Evolutionary conservation across 495 filamentous ascomycete species (phyloP).

Genomic region (Xylaria venustula): DNA sequence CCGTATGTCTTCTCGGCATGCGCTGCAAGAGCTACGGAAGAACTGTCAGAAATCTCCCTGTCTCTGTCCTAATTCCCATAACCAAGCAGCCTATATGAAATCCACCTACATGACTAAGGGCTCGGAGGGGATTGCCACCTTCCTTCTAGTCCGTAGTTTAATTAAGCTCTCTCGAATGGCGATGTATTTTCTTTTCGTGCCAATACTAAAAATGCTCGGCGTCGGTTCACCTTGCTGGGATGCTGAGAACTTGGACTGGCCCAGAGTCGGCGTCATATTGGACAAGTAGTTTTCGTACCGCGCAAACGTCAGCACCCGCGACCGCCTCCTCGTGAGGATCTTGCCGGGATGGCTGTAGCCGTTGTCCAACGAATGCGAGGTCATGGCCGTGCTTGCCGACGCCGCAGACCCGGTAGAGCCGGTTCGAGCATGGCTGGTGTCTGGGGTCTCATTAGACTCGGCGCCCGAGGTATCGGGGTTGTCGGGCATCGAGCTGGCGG

Average conservation of each 20-base stretch:
- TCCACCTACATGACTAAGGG: constrained; percentile 34
- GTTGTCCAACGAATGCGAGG: constrained; percentile 34
- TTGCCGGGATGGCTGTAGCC: constrained; percentile 11
- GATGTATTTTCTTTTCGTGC: constrained; percentile 39
- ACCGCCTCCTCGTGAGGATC: constrained; percentile 29
- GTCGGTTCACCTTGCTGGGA: constrained; percentile 19
- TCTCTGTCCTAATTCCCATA: background rate
- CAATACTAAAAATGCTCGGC: constrained; percentile 30
- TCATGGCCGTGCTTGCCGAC: constrained; percentile 33
- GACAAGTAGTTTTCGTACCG: constrained; percentile 54
- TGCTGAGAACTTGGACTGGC: constrained; percentile 35
- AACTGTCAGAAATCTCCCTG: constrained; percentile 13
- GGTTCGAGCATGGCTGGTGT: constrained; percentile 34
- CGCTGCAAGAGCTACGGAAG: constrained; percentile 46
- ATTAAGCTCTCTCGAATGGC: constrained; percentile 42
- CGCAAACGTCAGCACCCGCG: constrained; percentile 46
- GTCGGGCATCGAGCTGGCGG: constrained; percentile 18
- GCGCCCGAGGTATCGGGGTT: constrained; percentile 28
- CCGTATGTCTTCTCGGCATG: constrained; percentile 50
- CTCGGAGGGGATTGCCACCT: constrained; percentile 25
- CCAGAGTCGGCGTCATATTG: constrained; percentile 38
- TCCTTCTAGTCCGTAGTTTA: constrained; percentile 35
- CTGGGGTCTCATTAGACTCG: constrained; percentile 35
- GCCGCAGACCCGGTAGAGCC: constrained; percentile 35
- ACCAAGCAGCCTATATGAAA: background rate